Evolutionary conservation across 2,329 filamentous ascomycete genomes (phyloP).

Genomic region (Monosporascus cannonballus): DNA sequence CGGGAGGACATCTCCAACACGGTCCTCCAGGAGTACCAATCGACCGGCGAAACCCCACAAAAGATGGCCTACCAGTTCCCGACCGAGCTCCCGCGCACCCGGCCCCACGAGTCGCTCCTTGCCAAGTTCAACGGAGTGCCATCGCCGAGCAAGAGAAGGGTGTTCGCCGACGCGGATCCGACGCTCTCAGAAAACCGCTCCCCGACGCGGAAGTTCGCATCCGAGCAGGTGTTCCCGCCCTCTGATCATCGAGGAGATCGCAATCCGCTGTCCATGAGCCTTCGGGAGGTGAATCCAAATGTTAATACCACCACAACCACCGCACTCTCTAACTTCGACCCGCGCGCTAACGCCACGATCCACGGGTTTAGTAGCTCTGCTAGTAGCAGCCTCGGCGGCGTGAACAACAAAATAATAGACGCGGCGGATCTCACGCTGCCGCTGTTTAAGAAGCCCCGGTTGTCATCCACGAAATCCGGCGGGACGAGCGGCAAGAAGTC

Average conservation of each 20-base stretch:
- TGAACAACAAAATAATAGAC: conserved; percentile 7
- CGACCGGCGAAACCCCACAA: conserved; percentile 81
- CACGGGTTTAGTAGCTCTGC: conserved; percentile 18
- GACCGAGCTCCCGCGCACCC: conserved; percentile 69
- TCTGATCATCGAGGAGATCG: conserved; percentile 11
- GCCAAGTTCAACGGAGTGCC: conserved; percentile 31
- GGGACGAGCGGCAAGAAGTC: conserved; percentile 21
- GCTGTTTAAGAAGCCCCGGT: conserved; percentile 39
- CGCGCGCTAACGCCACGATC: conserved; percentile 34
- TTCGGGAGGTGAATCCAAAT: conserved; percentile 52
- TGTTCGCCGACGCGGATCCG: conserved; percentile 36
- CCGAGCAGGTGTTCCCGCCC: conserved; percentile 11
- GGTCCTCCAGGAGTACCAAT: conserved; percentile 69
- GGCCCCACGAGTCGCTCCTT: conserved; percentile 38
- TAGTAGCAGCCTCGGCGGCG: conserved; percentile 9
- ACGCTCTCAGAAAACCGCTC: conserved; percentile 17
- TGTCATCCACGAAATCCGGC: conserved; percentile 26
- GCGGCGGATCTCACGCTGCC: conserved; percentile 34
- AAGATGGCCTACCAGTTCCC: conserved; percentile 79
- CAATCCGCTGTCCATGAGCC: conserved; percentile 35
- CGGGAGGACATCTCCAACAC: conserved; percentile 61
- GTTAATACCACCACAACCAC: conserved; percentile 33
- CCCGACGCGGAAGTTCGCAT: conserved; percentile 16
- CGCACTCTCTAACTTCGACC: conserved; percentile 31
- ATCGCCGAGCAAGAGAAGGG: conserved; percentile 29